Conservation (phyloP, 805 yeast genomes). For the Spathaspora passalidarum region DNA sequence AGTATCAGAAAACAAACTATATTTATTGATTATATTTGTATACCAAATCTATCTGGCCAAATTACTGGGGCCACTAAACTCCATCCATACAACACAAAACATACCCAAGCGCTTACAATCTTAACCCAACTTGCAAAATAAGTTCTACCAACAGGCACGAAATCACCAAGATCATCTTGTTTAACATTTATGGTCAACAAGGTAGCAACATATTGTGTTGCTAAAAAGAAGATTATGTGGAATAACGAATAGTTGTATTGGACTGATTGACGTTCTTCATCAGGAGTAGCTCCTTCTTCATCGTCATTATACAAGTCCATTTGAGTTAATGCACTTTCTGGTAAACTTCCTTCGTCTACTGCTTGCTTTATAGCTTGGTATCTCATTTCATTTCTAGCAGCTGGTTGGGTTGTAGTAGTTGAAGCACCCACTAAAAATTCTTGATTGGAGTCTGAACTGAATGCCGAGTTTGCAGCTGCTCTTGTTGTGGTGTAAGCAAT, state of each 20-base stretch:
- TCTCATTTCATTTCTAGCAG: conserved; percentile 67
- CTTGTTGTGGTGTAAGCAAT: conserved; percentile 96
- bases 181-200: conserved; percentile 88
- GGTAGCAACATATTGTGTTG: conserved; percentile 96
- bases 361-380: conserved; percentile 88
- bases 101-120: conserved; percentile 87
- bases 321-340: conserved; percentile 85
- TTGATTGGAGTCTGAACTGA: conserved; percentile 38
- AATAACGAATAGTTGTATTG: conserved; percentile 84
- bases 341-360: conserved; percentile 92
- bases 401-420: conserved; percentile 35
- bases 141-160: conserved; percentile 95
- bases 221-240: conserved; percentile 88
- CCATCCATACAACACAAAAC: conserved; percentile 86
- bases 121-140: conserved; percentile 95
- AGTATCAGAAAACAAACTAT: conserved; percentile 1
- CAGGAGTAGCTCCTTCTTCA: conserved; percentile 34
- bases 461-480: conserved; percentile 72
- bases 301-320: conserved; percentile 54
- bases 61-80: conserved; percentile 85
- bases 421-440: conserved; percentile 22
- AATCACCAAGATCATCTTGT: conserved; percentile 79
- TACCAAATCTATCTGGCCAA: conserved; percentile 82
- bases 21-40: conserved; percentile 15
- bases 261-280: conserved; percentile 60